Base-by-base conservation (phyloP, 345 rosid species). In the Hypericum perforatum region DNA sequence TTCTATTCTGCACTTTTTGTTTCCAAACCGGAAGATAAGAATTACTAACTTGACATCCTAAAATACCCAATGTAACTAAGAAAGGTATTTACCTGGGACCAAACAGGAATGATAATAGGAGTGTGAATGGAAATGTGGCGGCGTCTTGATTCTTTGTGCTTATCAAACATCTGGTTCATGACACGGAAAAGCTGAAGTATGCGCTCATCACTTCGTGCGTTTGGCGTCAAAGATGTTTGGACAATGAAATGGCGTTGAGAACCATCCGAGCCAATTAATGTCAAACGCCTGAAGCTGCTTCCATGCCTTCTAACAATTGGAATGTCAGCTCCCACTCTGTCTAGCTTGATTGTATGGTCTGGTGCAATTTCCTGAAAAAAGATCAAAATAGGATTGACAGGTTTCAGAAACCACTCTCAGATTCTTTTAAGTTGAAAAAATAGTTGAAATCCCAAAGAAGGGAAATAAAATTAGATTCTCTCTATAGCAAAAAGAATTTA, bases 131-230 rank as follows among this genome's bases (percentile, higher is more conserved):
- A 78, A 61, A 94, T 74, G 74, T 89, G 92, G 40, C 97, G 81
- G 39, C 91, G 75, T 59, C 97, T 79, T 46, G 99, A 86, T 69
- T 94, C 95, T 72, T 94, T 89, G 68, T 89, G 97, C 71, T 94
- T 89, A 60, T 94, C 97, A 68, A 94, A 94, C 99, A 94, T 94
- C 75, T 85, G 95, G 77, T 94, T 89, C 97, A 94, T 80, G 43
- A 84, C 94, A 39, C 95, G 94, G 82, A 94, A 94, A 62, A 94
- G 95, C 74, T 89, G 99, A 65, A 94, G 72, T 56, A 89, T 89
- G 43, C 97, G 84, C 69, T 94, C 97, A 67, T 89, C 97, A 59
- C 99, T 94, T 68, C 95, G 74, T 53, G 99, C 99, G 72, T 89
- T 94, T 69, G 97, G 99, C 10, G 99, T 85, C 82, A 94, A 74